These are phyloP conservation scores for Penicillium psychrofluorescens DNA, from an alignment of 495 filamentous ascomycete species.

Conservation along the genomic window DNA sequence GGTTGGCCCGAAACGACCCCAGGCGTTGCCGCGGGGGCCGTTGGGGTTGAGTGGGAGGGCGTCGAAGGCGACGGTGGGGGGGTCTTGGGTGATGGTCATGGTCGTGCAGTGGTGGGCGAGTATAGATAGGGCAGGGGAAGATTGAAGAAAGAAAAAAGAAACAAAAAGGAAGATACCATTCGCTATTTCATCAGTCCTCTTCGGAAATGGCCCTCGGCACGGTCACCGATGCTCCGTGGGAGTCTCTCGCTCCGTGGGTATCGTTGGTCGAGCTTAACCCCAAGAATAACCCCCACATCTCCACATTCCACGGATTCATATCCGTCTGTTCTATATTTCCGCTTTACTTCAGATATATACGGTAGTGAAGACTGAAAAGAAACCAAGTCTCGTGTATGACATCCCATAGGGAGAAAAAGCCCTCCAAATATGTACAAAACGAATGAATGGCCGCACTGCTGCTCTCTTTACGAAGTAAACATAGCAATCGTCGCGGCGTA, in stretches of 20 bases:
- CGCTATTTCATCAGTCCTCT: neutral
- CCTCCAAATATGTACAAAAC: constrained; percentile 33
- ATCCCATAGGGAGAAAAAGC: constrained; percentile 62
- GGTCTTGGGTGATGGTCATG: constrained; percentile 5
- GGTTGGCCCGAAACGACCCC: constrained; percentile 41
- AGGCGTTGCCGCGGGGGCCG: constrained; percentile 44
- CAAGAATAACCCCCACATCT: neutral
- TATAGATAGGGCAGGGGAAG: neutral
- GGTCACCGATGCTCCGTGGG: no score
- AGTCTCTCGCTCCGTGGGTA: neutral
- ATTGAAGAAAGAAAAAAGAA: neutral
- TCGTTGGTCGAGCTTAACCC: neutral
- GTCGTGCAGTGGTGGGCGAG: neutral
- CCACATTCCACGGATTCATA: constrained; percentile 7
- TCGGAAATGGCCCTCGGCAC: no score
- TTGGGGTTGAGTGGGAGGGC: constrained; percentile 38
- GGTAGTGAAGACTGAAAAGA: no score
- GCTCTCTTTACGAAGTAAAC: constrained; percentile 21
- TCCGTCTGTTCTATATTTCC: neutral
- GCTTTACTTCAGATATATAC: no score
- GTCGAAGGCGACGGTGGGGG: constrained; percentile 22
- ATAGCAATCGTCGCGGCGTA: constrained; percentile 48
- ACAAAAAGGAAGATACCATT: neutral
- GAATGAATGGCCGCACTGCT: neutral
- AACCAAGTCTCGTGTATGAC: constrained; percentile 50